A percentile compares a stretch with the other conserved stretches of the same genome.
phyloP scores from a whole-genome alignment of 108 stramenopile species.

The Cyclotella sp. region DNA sequence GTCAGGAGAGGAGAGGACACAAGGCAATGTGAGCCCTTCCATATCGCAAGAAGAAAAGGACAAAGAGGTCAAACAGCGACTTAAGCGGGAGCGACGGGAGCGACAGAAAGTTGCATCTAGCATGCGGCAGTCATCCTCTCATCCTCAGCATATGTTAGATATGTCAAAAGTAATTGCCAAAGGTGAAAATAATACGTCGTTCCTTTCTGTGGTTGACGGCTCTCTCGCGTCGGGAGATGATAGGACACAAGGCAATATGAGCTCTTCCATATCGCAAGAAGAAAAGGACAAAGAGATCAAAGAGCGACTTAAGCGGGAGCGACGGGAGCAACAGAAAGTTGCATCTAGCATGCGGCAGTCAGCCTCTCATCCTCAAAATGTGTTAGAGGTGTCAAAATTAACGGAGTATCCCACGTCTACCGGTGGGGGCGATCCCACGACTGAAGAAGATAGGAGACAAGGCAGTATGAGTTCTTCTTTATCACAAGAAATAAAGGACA shows the following conservation, averaged over 20 bases:
- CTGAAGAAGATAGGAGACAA: too few species aligned
- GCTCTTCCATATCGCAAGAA: neutral
- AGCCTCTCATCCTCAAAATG: neutral
- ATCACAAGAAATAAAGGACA: constrained; percentile 9
- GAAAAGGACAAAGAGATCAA: constrained; percentile 4
- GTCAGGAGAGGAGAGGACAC: constrained; percentile 1
- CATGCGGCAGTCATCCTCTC: neutral
- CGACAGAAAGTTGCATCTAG: neutral
- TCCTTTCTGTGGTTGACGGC: too few species aligned
- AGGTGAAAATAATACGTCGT: neutral
- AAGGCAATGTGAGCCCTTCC: neutral
- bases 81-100: neutral
- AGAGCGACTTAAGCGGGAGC: neutral
- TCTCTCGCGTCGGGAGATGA: too few species aligned
- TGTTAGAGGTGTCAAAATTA: neutral
- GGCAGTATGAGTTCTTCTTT: too few species aligned
- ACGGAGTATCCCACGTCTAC: too few species aligned
- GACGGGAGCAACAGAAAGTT: neutral
- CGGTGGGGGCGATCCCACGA: too few species aligned
- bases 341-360: constrained; percentile 2
- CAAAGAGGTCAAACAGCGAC: neutral
- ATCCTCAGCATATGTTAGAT: neutral
- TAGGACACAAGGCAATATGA: too few species aligned
- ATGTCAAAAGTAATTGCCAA: neutral
- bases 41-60: constrained; percentile 14